Evolutionary conservation across 2,329 filamentous ascomycete species (phyloP).

Genomic region (Phialophora tarda): DNA sequence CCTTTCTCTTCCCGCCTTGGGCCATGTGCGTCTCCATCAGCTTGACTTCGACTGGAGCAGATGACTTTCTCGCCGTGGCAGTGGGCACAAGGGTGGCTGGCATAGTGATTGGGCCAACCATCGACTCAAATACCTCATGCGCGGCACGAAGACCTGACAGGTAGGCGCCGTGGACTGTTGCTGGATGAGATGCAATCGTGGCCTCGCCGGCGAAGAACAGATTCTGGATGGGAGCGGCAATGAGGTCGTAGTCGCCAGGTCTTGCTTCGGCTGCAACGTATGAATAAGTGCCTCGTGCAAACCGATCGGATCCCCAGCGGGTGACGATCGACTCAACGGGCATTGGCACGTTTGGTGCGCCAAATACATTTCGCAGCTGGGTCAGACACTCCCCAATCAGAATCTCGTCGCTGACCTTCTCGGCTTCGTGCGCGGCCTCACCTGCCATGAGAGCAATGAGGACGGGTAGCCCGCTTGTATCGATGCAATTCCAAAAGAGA

Average conservation of each 20-base stretch:
- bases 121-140: constrained; percentile 77
- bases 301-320: constrained; percentile 87
- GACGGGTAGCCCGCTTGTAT: constrained; percentile 84
- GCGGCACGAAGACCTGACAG: constrained; percentile 89
- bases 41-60: constrained; percentile 47
- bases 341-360: constrained; percentile 66
- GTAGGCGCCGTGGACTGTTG: constrained; percentile 96
- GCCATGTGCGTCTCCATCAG: constrained; percentile 37
- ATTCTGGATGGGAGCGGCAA: constrained; percentile 84
- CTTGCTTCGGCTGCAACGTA: constrained; percentile 84
- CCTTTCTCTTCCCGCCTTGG: constrained; percentile 40
- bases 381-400: constrained; percentile 81
- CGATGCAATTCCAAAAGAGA: constrained; percentile 95
- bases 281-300: constrained; percentile 93
- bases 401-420: constrained; percentile 73
- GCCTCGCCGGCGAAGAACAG: constrained; percentile 96
- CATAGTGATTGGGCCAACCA: constrained; percentile 81
- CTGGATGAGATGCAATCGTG: constrained; percentile 92
- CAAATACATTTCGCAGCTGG: constrained; percentile 78
- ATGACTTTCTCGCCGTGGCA: constrained; percentile 51
- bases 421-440: constrained; percentile 87
- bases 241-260: constrained; percentile 87
- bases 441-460: constrained; percentile 94
- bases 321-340: constrained; percentile 89
- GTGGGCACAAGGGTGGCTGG: constrained; percentile 74